Evolutionary conservation across 2,329 filamentous ascomycete species (phyloP).

Genomic region (Lasiodiplodia theobromae): DNA sequence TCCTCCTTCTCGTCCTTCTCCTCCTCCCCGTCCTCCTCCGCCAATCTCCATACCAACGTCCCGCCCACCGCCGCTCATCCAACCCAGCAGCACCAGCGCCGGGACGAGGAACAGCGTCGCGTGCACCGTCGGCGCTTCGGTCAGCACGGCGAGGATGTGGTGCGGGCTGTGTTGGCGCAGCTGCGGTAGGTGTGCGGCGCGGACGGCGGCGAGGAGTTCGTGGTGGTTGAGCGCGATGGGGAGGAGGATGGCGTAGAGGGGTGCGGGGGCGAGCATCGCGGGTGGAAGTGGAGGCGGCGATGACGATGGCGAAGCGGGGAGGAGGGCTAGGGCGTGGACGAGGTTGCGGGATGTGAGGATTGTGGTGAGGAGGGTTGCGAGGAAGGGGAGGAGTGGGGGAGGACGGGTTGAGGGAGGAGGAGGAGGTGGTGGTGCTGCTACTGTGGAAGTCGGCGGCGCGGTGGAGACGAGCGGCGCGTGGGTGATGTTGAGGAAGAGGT

Average conservation of each 20-base stretch:
- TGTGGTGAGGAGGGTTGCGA: neutral
- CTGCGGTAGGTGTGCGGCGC: neutral
- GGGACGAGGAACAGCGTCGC: neutral
- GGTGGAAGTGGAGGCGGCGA: neutral
- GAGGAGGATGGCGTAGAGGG: neutral
- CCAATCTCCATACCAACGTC: neutral
- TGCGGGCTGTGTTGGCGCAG: neutral
- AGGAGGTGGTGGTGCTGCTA: too few species aligned
- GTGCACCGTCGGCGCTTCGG: neutral
- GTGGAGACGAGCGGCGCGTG: neutral
- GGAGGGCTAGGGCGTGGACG: neutral
- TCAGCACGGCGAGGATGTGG: neutral
- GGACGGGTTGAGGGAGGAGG: neutral
- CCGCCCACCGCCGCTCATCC: neutral
- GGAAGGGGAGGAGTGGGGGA: neutral
- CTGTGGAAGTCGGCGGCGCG: neutral
- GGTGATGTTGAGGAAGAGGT: constrained; percentile 6
- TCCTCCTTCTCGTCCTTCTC: neutral
- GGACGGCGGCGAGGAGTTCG: neutral
- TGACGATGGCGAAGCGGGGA: neutral
- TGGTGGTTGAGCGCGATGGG: constrained; percentile 8
- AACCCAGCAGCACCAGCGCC: neutral
- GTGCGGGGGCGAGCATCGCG: neutral
- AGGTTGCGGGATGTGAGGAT: neutral
- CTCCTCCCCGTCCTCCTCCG: neutral